phyloP scores from a whole-genome alignment of 176 grass and related monocot species.

The Tillandsia fasciculata region DNA sequence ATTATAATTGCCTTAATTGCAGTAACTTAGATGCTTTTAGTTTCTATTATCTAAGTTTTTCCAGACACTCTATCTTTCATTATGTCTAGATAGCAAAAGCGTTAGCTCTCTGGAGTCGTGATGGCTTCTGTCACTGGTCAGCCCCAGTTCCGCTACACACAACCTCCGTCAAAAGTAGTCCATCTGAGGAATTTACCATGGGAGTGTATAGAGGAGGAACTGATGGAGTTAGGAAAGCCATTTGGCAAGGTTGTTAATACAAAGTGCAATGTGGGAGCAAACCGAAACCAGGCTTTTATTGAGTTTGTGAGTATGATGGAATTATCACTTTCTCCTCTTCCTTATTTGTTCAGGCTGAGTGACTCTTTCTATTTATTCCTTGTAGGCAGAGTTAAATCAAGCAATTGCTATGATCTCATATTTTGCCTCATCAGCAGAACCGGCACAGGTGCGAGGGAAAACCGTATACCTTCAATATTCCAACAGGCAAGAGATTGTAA shows the following conservation, averaged over 20 bases:
- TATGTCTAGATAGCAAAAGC: too few relatives aligned
- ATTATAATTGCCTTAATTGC: too few relatives aligned
- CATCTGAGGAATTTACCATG: slow-evolving; percentile 91
- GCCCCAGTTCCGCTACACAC: slow-evolving; percentile 86
- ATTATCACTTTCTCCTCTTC: not conserved
- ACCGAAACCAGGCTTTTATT: slow-evolving; percentile 93
- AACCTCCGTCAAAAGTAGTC: slow-evolving; percentile 89
- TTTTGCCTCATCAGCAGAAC: slow-evolving; percentile 84
- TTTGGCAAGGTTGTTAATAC: slow-evolving; percentile 87
- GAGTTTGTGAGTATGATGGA: slow-evolving; percentile 58
- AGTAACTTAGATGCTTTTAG: too few relatives aligned
- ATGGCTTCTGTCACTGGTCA: not conserved
- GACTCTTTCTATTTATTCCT: slow-evolving; percentile 11
- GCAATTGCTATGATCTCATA: slow-evolving; percentile 99
- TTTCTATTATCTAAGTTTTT: too few relatives aligned
- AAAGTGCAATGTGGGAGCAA: slow-evolving; percentile 79
- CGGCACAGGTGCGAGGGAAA: slow-evolving; percentile 92
- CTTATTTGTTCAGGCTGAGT: not conserved
- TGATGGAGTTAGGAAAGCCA: slow-evolving; percentile 87
- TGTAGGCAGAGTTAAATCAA: slow-evolving; percentile 80
- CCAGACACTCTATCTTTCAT: too few relatives aligned
- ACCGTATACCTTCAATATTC: slow-evolving; percentile 97
- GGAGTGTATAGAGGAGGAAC: slow-evolving; percentile 88
- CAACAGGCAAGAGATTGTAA: slow-evolving; percentile 93
- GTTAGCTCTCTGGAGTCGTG: too few relatives aligned